Percentiles rank a stretch among this genome's conserved stretches.
phyloP scores from a whole-genome alignment of 345 rosid genomes.

The Erysimum cheiranthoides region DNA sequence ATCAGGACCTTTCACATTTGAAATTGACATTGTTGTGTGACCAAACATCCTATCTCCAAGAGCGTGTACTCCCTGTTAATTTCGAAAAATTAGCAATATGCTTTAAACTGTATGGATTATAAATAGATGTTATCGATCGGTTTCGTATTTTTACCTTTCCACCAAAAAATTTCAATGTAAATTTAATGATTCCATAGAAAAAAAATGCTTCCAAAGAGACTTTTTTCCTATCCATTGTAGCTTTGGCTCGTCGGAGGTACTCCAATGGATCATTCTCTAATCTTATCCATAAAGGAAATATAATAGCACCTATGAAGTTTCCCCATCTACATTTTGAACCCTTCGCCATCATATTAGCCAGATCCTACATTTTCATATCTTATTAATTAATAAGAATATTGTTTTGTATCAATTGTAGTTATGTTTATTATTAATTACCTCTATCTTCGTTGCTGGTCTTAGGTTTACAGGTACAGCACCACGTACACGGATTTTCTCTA shows the following conservation, averaged over 20 bases:
- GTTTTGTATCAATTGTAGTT: too few relatives aligned
- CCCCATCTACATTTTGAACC: too few relatives aligned
- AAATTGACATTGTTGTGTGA: slow-evolving; percentile 56
- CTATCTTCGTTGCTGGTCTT: slow-evolving; percentile 58
- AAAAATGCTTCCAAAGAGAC: slow-evolving; percentile 54
- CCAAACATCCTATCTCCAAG: slow-evolving; percentile 44
- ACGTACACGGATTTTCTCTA: slow-evolving; percentile 21
- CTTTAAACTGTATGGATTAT: neutral
- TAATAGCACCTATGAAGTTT: too few relatives aligned
- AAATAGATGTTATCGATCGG: neutral
- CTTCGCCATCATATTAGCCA: too few relatives aligned
- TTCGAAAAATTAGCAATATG: slow-evolving; percentile 9
- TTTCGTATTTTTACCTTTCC: slow-evolving; percentile 43
- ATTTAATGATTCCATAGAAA: slow-evolving; percentile 24
- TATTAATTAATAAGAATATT: too few relatives aligned
- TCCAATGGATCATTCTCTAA: too few relatives aligned
- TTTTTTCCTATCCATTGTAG: too few relatives aligned
- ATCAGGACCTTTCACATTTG: slow-evolving; percentile 57
- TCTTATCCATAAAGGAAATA: too few relatives aligned
- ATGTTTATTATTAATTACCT: slow-evolving; percentile 44
- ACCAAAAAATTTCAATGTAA: slow-evolving; percentile 45
- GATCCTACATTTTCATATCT: too few relatives aligned
- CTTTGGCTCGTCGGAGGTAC: too few relatives aligned
- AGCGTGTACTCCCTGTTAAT: too few relatives aligned
- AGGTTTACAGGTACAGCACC: slow-evolving; percentile 51